These are phyloP conservation scores for Pleurotus cornucopiae DNA, from an alignment of 768 basidiomycete species.

Conservation along the genomic window DNA sequence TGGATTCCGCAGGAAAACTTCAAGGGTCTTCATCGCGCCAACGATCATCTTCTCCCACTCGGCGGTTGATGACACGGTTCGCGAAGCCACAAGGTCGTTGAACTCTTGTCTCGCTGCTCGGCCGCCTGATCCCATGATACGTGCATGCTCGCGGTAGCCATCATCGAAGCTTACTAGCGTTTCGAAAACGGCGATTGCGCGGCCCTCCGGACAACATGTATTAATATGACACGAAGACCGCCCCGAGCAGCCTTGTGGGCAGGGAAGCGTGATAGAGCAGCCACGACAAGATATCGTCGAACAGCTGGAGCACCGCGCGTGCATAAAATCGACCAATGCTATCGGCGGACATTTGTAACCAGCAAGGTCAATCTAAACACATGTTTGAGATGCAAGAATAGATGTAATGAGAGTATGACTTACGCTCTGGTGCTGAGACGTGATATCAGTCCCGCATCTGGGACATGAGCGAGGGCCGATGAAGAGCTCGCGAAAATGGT, in stretches of 20 bases:
- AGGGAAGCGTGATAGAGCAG: constrained; percentile 22
- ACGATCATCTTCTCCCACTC: constrained; percentile 12
- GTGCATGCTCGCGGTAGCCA: constrained; percentile 21
- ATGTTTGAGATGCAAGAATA: not conserved
- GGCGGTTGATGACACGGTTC: not conserved
- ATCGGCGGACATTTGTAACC: not conserved
- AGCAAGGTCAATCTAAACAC: constrained; percentile 4
- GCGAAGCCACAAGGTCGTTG: constrained; percentile 12
- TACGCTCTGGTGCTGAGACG: constrained; percentile 1
- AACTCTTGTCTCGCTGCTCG: constrained; percentile 8
- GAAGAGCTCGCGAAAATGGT: constrained; percentile 3
- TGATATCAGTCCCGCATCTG: not conserved
- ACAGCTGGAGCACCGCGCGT: constrained; percentile 24
- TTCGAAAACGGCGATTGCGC: constrained; percentile 29
- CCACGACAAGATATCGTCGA: constrained; percentile 27
- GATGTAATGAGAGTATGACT: not conserved
- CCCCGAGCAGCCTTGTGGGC: constrained; percentile 21
- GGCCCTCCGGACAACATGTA: constrained; percentile 25
- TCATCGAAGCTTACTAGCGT: constrained; percentile 27
- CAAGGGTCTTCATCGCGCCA: constrained; percentile 10
- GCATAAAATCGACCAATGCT: constrained; percentile 14
- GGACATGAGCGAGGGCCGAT: constrained; percentile 3
- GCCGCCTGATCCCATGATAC: constrained; percentile 7
- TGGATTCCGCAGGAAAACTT: constrained; percentile 7
- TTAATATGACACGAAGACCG: constrained; percentile 23